phyloP scores from a whole-genome alignment of 345 rosid genomes.

The Rubroshorea leprosula region DNA sequence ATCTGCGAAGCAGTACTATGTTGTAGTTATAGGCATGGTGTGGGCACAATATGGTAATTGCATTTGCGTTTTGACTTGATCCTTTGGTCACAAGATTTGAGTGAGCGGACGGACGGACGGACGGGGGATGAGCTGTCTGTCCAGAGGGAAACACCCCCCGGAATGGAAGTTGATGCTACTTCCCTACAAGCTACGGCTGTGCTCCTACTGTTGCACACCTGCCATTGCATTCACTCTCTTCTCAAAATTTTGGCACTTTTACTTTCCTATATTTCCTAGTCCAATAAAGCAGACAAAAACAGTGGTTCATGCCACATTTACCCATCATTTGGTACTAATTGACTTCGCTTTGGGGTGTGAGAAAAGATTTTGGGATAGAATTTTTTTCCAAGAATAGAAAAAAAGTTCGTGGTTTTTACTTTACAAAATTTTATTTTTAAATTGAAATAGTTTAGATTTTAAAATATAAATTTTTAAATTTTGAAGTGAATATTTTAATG shows the following conservation, averaged over 20 bases:
- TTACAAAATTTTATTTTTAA: no score
- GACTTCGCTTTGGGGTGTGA: no score
- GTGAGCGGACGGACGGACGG: neutral
- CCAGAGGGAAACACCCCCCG: conserved; percentile 9
- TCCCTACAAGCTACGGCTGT: neutral
- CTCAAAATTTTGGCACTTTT: neutral
- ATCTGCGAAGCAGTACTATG: neutral
- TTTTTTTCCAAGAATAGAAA: no score
- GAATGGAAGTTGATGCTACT: conserved; percentile 7
- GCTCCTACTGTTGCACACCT: no score
- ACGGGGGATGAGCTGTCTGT: conserved; percentile 6
- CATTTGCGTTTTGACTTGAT: neutral
- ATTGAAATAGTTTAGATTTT: no score
- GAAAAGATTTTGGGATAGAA: no score
- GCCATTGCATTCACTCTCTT: conserved; percentile 4
- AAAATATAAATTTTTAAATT: no score
- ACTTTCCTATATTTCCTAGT: neutral
- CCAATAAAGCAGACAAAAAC: no score
- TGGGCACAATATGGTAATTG: neutral
- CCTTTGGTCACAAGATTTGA: neutral
- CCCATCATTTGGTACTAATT: no score
- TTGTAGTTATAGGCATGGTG: neutral
- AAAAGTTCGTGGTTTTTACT: no score
- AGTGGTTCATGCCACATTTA: no score
- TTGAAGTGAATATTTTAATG: no score